phyloP scores from a whole-genome alignment of 306 rosid genomes.

The Hippophae gyantsensis region DNA sequence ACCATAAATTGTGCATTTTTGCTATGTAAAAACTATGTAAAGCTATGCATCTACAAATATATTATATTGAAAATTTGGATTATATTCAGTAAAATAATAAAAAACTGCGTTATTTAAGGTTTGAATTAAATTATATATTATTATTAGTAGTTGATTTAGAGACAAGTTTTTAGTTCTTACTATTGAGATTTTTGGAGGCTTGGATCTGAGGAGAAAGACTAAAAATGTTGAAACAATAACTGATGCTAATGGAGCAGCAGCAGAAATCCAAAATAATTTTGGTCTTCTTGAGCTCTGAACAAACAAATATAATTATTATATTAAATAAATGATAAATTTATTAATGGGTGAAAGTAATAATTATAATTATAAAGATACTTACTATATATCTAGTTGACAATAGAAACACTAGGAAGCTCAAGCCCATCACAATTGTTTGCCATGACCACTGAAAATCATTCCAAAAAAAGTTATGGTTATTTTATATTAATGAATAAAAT shows the following conservation, averaged over 20 bases:
- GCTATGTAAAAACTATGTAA: no score
- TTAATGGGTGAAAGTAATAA: no score
- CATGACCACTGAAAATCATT: not conserved
- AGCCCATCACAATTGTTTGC: conserved; percentile 2
- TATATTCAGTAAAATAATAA: no score
- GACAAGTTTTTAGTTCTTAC: not conserved
- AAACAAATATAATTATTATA: not conserved
- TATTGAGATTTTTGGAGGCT: not conserved
- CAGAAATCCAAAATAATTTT: conserved; percentile 11
- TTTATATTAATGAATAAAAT: not conserved
- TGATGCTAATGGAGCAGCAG: conserved; percentile 6
- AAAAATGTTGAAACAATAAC: not conserved
- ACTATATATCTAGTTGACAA: not conserved
- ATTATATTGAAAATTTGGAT: no score
- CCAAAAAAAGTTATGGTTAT: not conserved
- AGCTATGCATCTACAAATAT: no score
- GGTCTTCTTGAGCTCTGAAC: conserved; percentile 4
- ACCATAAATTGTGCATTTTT: no score
- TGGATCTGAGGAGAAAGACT: not conserved
- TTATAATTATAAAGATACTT: not conserved
- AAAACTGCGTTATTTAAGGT: no score
- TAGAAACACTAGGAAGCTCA: not conserved
- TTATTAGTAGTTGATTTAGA: no score
- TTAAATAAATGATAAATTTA: not conserved
- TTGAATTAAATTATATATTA: no score